phyloP scores from a whole-genome alignment of 2,329 filamentous ascomycete species.

The Fusarium nanum region DNA sequence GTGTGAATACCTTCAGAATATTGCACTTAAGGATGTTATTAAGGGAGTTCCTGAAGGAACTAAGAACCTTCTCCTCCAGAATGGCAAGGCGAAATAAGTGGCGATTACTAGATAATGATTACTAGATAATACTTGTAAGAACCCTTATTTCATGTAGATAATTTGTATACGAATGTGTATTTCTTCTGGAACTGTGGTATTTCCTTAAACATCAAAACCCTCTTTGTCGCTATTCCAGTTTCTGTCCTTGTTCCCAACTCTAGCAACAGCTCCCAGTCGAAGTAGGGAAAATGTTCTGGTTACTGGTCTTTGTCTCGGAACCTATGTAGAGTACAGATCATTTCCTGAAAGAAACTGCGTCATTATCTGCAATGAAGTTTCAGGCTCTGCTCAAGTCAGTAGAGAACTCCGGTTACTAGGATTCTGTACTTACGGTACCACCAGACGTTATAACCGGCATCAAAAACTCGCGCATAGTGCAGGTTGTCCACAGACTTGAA shows the following conservation, averaged over 20 bases:
- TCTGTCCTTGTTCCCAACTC: background rate
- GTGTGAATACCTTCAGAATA: constrained; percentile 6
- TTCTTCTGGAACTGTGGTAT: too few species aligned
- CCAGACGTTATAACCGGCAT: background rate
- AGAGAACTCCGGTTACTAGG: rapidly evolving
- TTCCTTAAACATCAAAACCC: too few species aligned
- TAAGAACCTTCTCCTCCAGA: constrained; percentile 4
- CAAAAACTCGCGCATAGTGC: background rate
- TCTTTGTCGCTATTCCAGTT: background rate
- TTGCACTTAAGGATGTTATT: background rate
- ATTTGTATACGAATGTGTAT: background rate
- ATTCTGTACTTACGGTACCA: background rate
- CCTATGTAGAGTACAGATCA: background rate
- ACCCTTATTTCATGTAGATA: background rate
- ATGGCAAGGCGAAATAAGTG: background rate
- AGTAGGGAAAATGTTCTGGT: rapidly evolving
- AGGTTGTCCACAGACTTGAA: background rate
- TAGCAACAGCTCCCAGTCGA: rapidly evolving
- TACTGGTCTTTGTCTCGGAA: background rate
- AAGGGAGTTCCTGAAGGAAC: constrained; percentile 1
- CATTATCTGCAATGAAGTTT: background rate
- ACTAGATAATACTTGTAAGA: background rate
- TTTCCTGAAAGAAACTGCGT: background rate
- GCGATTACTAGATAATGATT: background rate
- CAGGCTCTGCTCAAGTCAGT: background rate